These are phyloP conservation scores for Tephrocybe sp. DNA, from an alignment of 768 basidiomycete species.

Conservation along the genomic window DNA sequence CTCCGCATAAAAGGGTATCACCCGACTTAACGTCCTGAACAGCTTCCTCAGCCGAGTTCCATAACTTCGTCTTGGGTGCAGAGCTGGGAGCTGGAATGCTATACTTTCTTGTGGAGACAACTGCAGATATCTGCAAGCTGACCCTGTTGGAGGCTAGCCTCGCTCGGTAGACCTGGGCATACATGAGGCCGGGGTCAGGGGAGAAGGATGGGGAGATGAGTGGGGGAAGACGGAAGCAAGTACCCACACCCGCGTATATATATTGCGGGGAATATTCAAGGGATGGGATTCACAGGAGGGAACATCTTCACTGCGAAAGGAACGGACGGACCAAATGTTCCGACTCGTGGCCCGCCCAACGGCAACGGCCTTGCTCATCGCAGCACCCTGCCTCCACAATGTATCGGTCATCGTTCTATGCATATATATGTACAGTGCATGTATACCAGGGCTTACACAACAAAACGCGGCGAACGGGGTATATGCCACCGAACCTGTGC, in stretches of 20 bases:
- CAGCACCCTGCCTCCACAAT: not conserved
- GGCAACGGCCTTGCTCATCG: constrained; percentile 1
- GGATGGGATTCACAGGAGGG: constrained; percentile 11
- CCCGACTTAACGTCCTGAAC: constrained; percentile 81
- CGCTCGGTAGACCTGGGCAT: constrained; percentile 22
- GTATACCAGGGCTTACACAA: too few relatives aligned
- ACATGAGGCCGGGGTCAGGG: constrained; percentile 9
- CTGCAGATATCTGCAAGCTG: constrained; percentile 19
- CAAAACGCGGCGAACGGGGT: too few relatives aligned
- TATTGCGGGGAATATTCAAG: not conserved
- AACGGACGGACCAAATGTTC: constrained; percentile 13
- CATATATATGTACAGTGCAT: too few relatives aligned
- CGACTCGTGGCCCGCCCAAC: constrained; percentile 11
- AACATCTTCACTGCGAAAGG: constrained; percentile 15
- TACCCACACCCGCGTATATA: constrained; percentile 1
- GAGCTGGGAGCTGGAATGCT: constrained; percentile 31
- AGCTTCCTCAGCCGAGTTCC: constrained; percentile 78
- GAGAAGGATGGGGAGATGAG: not conserved
- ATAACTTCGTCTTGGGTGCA: constrained; percentile 61
- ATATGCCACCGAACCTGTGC: too few relatives aligned
- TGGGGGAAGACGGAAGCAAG: not conserved
- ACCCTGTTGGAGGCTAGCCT: constrained; percentile 15
- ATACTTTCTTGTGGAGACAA: constrained; percentile 26
- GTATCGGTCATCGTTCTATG: not conserved
- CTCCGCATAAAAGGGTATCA: constrained; percentile 75